Evolutionary conservation across 768 basidiomycete genomes (phyloP), one percentile per base, ranked within the genome.

Genomic region (Serendipita indica): DNA sequence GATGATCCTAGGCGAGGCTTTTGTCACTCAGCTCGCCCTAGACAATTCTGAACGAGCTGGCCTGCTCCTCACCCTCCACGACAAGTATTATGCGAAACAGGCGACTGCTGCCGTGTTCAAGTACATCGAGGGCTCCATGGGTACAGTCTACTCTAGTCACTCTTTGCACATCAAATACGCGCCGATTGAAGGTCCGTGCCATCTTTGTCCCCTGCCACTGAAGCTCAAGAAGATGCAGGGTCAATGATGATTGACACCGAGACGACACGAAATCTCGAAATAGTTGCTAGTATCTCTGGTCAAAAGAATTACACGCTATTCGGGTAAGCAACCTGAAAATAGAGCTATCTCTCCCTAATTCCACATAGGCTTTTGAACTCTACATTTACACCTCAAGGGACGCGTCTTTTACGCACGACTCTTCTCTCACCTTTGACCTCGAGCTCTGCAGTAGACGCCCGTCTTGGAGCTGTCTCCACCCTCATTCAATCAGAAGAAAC

Each of bases 191-290:
- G 73, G 72, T 72, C 14, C 35, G 13, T n/a, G n/a, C n/a, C n/a
- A 46, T 12, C 12, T 25, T 66, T 33, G 49, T 58, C 12, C 3
- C 6, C 30, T 37, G 6, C 6, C 6, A 37, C n/a, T 20, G 7
- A 45, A 58, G 4, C 28, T 27, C 30, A 45, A 35, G 16, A 39
- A n/a, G n/a, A 33, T 20, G 10, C 28, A 67, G 93, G 93, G 0
- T 93, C 89, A 0, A 88, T 97, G 86, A 78, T 96, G 77, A 86
- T 99, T 62, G 96, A 98, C 66, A 77, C 82, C 0, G 92, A 92
- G 61, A 91, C 87, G 0, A 88, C 82, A 2, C 79, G 79, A 39
- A 92, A 94, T 67, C 77, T 99, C 3, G 96, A 99, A 66, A 75
- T 99, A 1, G 85, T 94, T 14, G 79, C 75, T 6, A 98, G 93